Percentiles rank a stretch among this genome's conserved stretches.
Evolutionary conservation across 2,329 filamentous ascomycete species (phyloP).

Genomic region (Monosporascus sp.): DNA sequence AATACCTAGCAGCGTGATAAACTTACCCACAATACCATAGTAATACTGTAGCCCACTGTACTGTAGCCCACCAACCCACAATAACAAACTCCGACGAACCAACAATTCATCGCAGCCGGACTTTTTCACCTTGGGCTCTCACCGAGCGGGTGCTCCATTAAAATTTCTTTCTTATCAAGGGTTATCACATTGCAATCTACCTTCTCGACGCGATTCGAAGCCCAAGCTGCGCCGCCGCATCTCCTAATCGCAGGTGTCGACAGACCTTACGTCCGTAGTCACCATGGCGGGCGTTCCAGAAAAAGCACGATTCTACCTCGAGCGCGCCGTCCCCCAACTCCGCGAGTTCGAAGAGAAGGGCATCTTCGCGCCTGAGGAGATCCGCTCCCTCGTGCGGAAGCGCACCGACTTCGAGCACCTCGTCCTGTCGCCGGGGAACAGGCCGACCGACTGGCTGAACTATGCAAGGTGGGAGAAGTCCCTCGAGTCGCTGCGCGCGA

Average conservation of each 20-base stretch:
- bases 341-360: constrained; percentile 89
- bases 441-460: constrained; percentile 71
- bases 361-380: constrained; percentile 88
- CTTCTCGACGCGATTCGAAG: too few species aligned
- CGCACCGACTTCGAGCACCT: constrained; percentile 91
- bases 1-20: too few species aligned
- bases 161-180: background rate
- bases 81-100: too few species aligned
- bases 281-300: constrained; percentile 79
- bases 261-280: too few species aligned
- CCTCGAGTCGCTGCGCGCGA: constrained; percentile 70
- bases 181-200: background rate
- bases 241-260: too few species aligned
- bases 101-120: too few species aligned
- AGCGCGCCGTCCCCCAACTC: constrained; percentile 86
- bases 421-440: constrained; percentile 74
- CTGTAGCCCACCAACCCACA: too few species aligned
- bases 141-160: background rate
- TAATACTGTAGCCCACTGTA: too few species aligned
- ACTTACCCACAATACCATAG: too few species aligned
- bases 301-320: constrained; percentile 91
- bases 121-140: too few species aligned
- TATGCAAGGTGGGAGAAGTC: constrained; percentile 72
- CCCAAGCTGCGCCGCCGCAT: too few species aligned
- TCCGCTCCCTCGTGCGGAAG: constrained; percentile 80